These are phyloP conservation scores for Yamadazyma epiphylla DNA, from an alignment of 1,139 yeast genomes.

Conservation along the genomic window DNA sequence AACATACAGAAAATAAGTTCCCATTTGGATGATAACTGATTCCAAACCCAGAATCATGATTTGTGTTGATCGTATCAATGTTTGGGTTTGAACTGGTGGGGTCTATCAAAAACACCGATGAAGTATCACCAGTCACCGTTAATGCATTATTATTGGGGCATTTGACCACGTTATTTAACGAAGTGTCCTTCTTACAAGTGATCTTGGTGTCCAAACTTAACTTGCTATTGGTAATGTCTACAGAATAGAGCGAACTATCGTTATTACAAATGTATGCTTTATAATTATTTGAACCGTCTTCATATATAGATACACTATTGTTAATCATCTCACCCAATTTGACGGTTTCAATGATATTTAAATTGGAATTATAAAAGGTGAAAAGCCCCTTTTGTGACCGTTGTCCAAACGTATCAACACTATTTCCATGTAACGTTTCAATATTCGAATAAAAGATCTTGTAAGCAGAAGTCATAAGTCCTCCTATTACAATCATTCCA, in stretches of 20 bases:
- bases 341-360: conserved; percentile 45
- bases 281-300: conserved; percentile 28
- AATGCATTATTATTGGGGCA: conserved; percentile 29
- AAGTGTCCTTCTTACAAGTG: conserved; percentile 35
- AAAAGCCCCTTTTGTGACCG: conserved; percentile 51
- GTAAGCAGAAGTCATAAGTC: conserved; percentile 41
- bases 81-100: conserved; percentile 16
- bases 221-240: conserved; percentile 54
- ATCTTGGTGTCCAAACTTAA: conserved; percentile 28
- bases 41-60: conserved; percentile 80
- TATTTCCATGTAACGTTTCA: conserved; percentile 17
- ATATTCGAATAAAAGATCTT: conserved; percentile 25
- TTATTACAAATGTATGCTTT: conserved; percentile 75
- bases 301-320: conserved; percentile 67
- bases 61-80: conserved; percentile 40
- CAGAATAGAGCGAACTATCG: conserved; percentile 65
- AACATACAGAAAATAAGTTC: conserved; percentile 68
- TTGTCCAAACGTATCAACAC: conserved; percentile 13
- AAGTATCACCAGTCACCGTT: conserved; percentile 41
- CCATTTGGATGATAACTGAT: conserved; percentile 76
- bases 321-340: conserved; percentile 78
- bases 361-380: conserved; percentile 50
- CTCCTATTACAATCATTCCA: conserved; percentile 67
- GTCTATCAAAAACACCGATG: conserved; percentile 35
- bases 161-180: conserved; percentile 37